phyloP scores from a whole-genome alignment of 2,329 filamentous ascomycete species.

The Herpotrichia juniperi region DNA sequence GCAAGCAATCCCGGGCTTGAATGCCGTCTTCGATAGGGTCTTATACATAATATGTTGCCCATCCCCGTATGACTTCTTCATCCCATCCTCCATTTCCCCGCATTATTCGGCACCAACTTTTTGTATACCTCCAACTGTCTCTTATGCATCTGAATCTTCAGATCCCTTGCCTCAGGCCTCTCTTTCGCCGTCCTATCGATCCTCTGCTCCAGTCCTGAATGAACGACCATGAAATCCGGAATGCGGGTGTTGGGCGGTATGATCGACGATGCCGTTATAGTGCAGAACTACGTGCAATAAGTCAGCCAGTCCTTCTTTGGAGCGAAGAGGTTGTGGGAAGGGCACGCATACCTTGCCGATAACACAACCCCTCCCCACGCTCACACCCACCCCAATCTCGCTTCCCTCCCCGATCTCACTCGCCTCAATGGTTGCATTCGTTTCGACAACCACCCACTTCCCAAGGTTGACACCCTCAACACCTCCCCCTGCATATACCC shows the following conservation, averaged over 20 bases:
- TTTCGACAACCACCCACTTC: slow-evolving; percentile 52
- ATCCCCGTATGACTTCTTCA: background rate
- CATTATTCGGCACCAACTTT: slow-evolving; percentile 42
- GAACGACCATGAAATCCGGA: slow-evolving; percentile 54
- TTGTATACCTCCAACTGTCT: slow-evolving; percentile 45
- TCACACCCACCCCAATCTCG: slow-evolving; percentile 40
- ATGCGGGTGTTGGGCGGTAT: slow-evolving; percentile 46
- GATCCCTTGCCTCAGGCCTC: slow-evolving; percentile 34
- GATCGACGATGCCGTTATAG: slow-evolving; percentile 45
- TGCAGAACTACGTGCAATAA: no score
- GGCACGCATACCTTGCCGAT: slow-evolving; percentile 48
- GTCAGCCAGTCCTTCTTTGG: background rate
- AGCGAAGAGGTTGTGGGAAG: background rate
- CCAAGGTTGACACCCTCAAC: slow-evolving; percentile 46
- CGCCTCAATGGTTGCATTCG: slow-evolving; percentile 48
- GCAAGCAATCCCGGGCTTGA: no score
- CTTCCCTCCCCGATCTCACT: slow-evolving; percentile 45
- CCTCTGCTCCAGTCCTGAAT: slow-evolving; percentile 44
- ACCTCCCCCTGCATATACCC: slow-evolving; percentile 18
- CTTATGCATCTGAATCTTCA: slow-evolving; percentile 35
- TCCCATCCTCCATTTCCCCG: slow-evolving; percentile 38
- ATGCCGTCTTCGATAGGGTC: no score
- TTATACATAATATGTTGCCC: no score
- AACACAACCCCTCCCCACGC: slow-evolving; percentile 38
- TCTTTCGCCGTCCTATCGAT: slow-evolving; percentile 46